Evolutionary conservation across 2,329 filamentous ascomycete genomes (phyloP).

Genomic region (Colletotrichum karsti): DNA sequence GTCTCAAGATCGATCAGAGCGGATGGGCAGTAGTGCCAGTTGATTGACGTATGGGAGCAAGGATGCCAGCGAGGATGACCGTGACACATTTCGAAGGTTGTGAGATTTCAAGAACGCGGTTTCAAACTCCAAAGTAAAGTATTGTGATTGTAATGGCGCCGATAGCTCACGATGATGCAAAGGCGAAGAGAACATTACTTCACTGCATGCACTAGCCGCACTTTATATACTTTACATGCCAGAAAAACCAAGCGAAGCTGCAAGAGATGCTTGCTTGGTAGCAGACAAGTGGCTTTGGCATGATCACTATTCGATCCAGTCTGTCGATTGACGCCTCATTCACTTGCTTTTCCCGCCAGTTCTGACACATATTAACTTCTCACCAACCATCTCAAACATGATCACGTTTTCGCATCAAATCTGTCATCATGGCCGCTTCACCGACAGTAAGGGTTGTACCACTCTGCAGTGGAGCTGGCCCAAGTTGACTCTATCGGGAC

Average conservation of each 20-base stretch:
- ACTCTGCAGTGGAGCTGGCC: neutral
- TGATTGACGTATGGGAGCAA: slow-evolving; percentile 63
- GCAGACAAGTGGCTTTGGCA: neutral
- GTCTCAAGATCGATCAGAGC: slow-evolving; percentile 58
- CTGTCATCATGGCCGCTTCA: neutral
- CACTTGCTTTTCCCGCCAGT: slow-evolving; percentile 11
- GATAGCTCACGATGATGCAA: neutral
- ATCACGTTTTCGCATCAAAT: neutral
- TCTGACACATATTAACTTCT: slow-evolving; percentile 11
- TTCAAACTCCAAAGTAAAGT: no score
- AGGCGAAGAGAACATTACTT: neutral
- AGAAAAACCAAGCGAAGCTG: neutral
- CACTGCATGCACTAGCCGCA: neutral
- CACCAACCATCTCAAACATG: slow-evolving; percentile 23
- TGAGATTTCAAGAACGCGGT: no score
- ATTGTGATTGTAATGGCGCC: neutral
- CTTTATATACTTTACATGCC: slow-evolving; percentile 15
- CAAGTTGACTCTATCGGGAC: neutral
- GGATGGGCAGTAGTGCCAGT: slow-evolving; percentile 63
- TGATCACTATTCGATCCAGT: slow-evolving; percentile 17
- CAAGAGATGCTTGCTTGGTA: neutral
- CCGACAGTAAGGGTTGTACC: neutral
- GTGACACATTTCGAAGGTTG: slow-evolving; percentile 56
- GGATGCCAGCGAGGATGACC: slow-evolving; percentile 61
- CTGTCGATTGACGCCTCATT: slow-evolving; percentile 31